Conservation (phyloP, 2,329 filamentous ascomycete genomes). For the Calonectria crousiana region DNA sequence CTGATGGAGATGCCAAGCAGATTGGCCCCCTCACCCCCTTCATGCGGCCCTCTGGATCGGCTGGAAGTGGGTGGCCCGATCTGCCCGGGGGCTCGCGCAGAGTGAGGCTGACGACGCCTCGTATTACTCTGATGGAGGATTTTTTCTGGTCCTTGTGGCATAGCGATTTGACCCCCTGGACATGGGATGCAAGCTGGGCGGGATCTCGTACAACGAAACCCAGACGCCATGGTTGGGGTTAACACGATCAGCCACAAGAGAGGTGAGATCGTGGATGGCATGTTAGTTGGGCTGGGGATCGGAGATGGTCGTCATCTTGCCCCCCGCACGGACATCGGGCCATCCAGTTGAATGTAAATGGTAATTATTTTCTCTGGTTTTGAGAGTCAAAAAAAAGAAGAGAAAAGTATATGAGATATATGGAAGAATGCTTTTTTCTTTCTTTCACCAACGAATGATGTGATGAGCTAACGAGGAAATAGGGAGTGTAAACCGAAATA, state of each 20-base stretch:
- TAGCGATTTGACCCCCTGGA: conserved; percentile 41
- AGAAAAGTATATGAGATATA: not conserved
- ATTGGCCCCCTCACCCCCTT: not conserved
- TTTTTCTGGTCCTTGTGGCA: conserved; percentile 19
- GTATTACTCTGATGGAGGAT: conserved; percentile 26
- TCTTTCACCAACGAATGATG: not conserved
- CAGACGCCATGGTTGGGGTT: conserved; percentile 26
- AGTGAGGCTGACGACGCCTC: conserved; percentile 13
- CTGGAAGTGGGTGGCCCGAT: not conserved
- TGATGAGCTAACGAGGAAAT: not conserved
- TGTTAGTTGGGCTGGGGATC: not conserved
- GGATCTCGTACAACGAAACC: conserved; percentile 41
- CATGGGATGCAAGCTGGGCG: conserved; percentile 36
- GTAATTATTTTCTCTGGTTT: not conserved
- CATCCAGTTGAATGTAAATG: not conserved
- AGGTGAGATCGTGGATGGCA: not conserved
- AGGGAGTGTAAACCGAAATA: not conserved
- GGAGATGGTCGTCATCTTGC: not conserved
- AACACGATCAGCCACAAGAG: conserved; percentile 27
- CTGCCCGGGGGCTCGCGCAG: not conserved
- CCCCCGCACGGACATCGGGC: not conserved
- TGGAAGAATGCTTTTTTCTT: not conserved
- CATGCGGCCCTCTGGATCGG: not conserved
- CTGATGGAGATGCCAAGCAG: conserved; percentile 2
- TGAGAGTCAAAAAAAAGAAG: not conserved